phyloP scores from a whole-genome alignment of 2,329 filamentous ascomycete genomes.

The Stenocarpella maydis region DNA sequence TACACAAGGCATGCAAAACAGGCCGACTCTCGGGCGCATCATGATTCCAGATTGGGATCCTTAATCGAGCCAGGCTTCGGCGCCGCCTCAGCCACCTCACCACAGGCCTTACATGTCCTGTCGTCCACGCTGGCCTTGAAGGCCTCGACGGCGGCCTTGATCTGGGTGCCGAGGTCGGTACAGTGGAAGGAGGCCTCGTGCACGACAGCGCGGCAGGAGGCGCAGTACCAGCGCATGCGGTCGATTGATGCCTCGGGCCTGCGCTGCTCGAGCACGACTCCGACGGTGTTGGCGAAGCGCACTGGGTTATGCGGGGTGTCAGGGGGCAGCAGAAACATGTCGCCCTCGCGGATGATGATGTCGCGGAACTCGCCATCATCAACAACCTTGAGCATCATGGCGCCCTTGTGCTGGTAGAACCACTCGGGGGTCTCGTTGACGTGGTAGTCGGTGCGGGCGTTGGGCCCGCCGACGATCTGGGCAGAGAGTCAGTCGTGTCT shows the following conservation, averaged over 20 bases:
- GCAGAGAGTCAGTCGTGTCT: background rate
- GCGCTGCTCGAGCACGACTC: constrained; percentile 88
- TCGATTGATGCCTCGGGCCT: constrained; percentile 76
- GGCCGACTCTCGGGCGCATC: no score
- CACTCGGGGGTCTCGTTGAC: constrained; percentile 96
- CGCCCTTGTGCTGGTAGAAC: constrained; percentile 96
- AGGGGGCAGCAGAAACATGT: constrained; percentile 91
- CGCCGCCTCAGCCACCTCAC: constrained; percentile 75
- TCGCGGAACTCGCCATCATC: constrained; percentile 79
- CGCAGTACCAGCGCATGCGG: constrained; percentile 90
- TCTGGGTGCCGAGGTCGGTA: constrained; percentile 90
- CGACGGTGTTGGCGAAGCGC: constrained; percentile 92
- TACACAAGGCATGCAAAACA: constrained; percentile 5
- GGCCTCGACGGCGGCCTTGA: constrained; percentile 86
- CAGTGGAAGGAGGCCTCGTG: constrained; percentile 90
- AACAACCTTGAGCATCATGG: constrained; percentile 93
- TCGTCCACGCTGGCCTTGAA: constrained; percentile 74
- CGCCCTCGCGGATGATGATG: constrained; percentile 88
- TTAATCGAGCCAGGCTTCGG: constrained; percentile 67
- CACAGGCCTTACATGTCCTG: constrained; percentile 81
- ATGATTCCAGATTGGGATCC: constrained; percentile 63
- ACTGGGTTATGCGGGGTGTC: constrained; percentile 98
- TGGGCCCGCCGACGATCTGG: constrained; percentile 92
- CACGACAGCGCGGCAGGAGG: constrained; percentile 73
- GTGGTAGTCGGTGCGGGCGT: constrained; percentile 96